Conservation (phyloP, 2,329 filamentous ascomycete genomes). For the Diplodia sapinea region DNA sequence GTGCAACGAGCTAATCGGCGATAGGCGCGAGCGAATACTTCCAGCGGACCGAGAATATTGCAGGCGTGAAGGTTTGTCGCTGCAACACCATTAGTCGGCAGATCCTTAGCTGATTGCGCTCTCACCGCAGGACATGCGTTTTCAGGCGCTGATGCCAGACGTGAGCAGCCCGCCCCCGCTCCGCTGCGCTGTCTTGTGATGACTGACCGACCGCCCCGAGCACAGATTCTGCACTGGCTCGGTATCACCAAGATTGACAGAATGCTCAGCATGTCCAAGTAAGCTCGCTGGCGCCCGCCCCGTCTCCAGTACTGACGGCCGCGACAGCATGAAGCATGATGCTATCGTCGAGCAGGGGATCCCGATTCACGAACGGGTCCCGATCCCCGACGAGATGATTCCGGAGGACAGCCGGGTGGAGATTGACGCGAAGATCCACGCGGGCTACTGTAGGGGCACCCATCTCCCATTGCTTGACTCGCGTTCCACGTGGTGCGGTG, state of each 20-base stretch:
- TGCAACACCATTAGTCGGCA: slow-evolving; percentile 17
- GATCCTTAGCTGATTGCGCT: slow-evolving; percentile 33
- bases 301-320: slow-evolving; percentile 17
- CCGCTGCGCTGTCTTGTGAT: slow-evolving; percentile 12
- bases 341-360: slow-evolving; percentile 85
- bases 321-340: slow-evolving; percentile 81
- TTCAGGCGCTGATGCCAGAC: slow-evolving; percentile 97
- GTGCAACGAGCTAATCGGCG: slow-evolving; percentile 19
- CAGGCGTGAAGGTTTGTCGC: slow-evolving; percentile 72
- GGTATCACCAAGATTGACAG: slow-evolving; percentile 98
- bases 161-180: slow-evolving; percentile 37
- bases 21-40: slow-evolving; percentile 83
- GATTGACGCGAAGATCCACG: slow-evolving; percentile 97
- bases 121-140: slow-evolving; percentile 72
- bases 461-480: slow-evolving; percentile 28
- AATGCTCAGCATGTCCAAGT: slow-evolving; percentile 99
- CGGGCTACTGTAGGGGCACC: slow-evolving; percentile 70
- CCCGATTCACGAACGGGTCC: slow-evolving; percentile 86
- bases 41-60: slow-evolving; percentile 96
- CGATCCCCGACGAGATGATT: slow-evolving; percentile 92
- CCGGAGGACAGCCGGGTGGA: slow-evolving; percentile 95
- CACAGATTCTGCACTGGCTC: slow-evolving; percentile 86
- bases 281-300: slow-evolving; percentile 44
- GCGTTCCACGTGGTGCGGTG: slow-evolving; percentile 30
- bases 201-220: slow-evolving; percentile 16